Conservation (phyloP, 75 land plant species). For the Chamaecyparis obtusa region DNA sequence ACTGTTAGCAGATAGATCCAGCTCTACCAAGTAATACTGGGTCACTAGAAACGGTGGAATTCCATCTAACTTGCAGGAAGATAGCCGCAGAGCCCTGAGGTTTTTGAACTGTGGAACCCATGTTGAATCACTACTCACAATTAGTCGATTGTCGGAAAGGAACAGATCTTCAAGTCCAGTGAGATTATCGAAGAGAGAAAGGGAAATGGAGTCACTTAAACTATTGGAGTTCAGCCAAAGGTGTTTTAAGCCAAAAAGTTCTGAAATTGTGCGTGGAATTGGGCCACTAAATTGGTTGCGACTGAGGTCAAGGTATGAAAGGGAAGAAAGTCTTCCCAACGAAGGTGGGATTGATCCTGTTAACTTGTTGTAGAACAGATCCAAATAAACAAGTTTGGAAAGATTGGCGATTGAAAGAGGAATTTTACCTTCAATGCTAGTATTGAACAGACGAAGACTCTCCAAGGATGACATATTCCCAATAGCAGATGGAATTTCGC, state of each 20-base stretch:
- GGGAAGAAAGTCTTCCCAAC: neutral
- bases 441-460: no score
- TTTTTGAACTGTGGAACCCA: constrained; percentile 8
- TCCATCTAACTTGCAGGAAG: constrained; percentile 8
- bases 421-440: neutral
- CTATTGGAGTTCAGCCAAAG: neutral
- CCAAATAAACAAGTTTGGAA: neutral
- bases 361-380: neutral
- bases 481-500: no score
- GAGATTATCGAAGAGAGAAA: constrained; percentile 2
- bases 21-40: neutral
- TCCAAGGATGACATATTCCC: no score
- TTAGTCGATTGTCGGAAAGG: constrained; percentile 16
- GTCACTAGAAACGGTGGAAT: constrained; percentile 17
- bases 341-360: neutral
- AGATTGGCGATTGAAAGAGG: neutral
- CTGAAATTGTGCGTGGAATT: neutral
- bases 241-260: neutral
- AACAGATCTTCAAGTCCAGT: constrained; percentile 5
- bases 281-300: neutral
- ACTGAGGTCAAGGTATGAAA: neutral
- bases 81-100: neutral
- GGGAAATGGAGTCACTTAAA: neutral
- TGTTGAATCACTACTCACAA: neutral
- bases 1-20: constrained; percentile 12